Evolutionary conservation across 2,329 filamentous ascomycete species (phyloP).

Genomic region (Didymella pinodella): DNA sequence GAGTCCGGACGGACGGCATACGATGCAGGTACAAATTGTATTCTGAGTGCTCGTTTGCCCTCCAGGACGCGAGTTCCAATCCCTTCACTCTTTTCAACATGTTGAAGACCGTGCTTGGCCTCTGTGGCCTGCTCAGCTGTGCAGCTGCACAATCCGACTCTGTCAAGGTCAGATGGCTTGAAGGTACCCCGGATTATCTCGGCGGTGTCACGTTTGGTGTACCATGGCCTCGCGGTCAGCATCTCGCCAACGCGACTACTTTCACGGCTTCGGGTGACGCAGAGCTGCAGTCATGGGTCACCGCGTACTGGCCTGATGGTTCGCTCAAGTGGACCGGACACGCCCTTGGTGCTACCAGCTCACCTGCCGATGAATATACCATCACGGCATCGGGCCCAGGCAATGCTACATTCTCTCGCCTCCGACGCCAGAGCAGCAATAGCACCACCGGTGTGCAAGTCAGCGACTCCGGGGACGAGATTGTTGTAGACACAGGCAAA

Average conservation of each 20-base stretch:
- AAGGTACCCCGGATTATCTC: conserved; percentile 37
- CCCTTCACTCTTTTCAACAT: conserved; percentile 25
- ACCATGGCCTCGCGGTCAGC: conserved; percentile 50
- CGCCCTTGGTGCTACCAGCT: conserved; percentile 58
- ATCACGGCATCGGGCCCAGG: conserved; percentile 47
- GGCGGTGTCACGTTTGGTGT: conserved; percentile 52
- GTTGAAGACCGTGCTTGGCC: conserved; percentile 24
- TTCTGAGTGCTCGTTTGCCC: conserved; percentile 7
- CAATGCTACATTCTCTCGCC: conserved; percentile 23
- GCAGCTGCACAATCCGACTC: conserved; percentile 26
- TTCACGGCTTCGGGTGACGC: conserved; percentile 42
- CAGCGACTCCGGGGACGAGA: conserved; percentile 30
- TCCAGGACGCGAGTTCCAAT: conserved; percentile 9
- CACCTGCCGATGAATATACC: conserved; percentile 55
- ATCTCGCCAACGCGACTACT: conserved; percentile 48
- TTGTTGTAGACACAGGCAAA: conserved; percentile 46
- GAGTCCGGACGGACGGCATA: conserved; percentile 12
- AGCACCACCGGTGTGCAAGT: conserved; percentile 34
- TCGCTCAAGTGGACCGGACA: conserved; percentile 70
- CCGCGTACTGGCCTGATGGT: conserved; percentile 67
- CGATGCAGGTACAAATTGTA: conserved; percentile 15
- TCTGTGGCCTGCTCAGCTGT: conserved; percentile 28
- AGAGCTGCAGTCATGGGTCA: conserved; percentile 63
- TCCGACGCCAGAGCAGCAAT: conserved; percentile 28
- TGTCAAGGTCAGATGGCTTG: conserved; percentile 46